Conservation (phyloP, 208 protist species). For the Wallacemonas sp. region DNA sequence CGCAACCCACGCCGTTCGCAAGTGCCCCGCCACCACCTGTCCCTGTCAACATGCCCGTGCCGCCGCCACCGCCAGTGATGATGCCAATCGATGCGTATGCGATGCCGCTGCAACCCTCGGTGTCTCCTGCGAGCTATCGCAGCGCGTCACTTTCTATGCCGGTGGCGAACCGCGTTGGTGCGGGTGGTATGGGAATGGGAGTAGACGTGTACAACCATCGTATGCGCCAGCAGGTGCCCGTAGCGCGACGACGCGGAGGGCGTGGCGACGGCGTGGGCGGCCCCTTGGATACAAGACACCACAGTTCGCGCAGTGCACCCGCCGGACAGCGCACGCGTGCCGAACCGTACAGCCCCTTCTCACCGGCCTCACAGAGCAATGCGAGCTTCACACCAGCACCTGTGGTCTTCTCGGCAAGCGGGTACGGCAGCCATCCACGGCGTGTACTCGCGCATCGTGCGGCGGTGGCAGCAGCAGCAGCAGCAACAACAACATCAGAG, state of each 20-base stretch:
- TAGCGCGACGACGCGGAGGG: neutral
- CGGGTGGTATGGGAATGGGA: no score
- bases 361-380: neutral
- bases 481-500: no score
- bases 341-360: neutral
- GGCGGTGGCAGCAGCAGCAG: neutral
- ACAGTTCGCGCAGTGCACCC: no score
- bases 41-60: no score
- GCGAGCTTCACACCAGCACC: neutral
- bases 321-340: neutral
- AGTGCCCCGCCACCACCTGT: no score
- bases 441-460: neutral
- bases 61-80: neutral
- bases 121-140: no score
- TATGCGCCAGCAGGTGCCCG: neutral
- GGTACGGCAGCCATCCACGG: slow-evolving; percentile 7
- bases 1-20: no score
- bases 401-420: neutral
- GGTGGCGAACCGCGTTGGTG: no score
- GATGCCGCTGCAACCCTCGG: no score
- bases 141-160: no score
- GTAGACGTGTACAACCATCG: neutral
- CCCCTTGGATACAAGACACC: no score
- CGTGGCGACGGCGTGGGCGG: no score
- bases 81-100: neutral